phyloP scores from a whole-genome alignment of 495 filamentous ascomycete species.

The Penicillium paradoxum region DNA sequence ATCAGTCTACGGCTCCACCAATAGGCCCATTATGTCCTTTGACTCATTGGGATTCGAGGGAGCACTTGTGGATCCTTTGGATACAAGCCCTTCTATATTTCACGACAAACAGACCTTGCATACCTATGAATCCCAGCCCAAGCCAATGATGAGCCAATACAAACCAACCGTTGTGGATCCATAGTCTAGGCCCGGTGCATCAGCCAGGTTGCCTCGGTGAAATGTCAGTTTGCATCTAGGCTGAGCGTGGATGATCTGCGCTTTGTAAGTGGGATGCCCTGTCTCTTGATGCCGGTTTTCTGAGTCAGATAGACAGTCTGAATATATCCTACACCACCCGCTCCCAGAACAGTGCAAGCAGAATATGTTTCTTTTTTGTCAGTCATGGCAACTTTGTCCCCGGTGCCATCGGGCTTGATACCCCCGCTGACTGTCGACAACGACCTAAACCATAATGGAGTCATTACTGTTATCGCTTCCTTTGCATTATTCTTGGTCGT shows the following conservation, averaged over 20 bases:
- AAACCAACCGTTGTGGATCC: not conserved
- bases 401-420: conserved; percentile 10
- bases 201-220: not conserved
- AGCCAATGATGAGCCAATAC: not conserved
- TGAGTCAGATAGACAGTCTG: not conserved
- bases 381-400: conserved; percentile 6
- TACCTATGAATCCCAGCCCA: not conserved
- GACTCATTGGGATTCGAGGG: not conserved
- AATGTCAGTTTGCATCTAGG: not conserved
- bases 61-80: not conserved
- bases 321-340: not conserved
- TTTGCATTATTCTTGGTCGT: conserved; percentile 19
- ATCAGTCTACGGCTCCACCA: not conserved
- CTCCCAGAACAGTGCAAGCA: not conserved
- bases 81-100: not conserved
- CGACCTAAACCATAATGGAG: conserved; percentile 19
- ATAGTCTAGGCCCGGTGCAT: not conserved
- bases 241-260: not conserved
- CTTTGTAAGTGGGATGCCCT: not conserved
- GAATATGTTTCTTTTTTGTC: not conserved
- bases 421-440: conserved; percentile 23
- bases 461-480: conserved; percentile 19
- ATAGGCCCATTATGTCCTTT: not conserved
- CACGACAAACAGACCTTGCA: not conserved
- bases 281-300: not conserved